Conservation (phyloP, 192 early-diverging fungal species). For the Chytriomyces sp. region DNA sequence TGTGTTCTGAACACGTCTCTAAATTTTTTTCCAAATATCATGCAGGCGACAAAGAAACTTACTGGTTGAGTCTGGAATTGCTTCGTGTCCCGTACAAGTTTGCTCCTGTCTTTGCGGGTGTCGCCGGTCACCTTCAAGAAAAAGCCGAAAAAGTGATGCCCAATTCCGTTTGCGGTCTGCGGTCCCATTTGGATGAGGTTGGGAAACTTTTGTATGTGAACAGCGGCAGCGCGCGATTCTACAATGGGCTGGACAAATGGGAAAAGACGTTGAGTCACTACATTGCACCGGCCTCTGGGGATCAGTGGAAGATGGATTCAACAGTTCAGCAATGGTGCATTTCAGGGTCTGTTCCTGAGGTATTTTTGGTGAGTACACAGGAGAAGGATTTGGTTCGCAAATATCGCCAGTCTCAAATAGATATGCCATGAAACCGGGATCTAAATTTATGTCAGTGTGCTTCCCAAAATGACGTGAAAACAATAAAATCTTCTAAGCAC, state of each 20-base stretch:
- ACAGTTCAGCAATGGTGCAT: conserved; percentile 22
- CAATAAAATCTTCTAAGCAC: too few relatives aligned
- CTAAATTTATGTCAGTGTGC: too few relatives aligned
- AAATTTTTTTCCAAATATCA: neutral
- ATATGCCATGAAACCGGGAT: too few relatives aligned
- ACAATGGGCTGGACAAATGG: conserved; percentile 25
- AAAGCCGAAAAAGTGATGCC: conserved; percentile 7
- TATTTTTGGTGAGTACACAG: neutral
- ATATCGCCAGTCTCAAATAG: conserved; percentile 12
- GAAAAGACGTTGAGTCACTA: conserved; percentile 25
- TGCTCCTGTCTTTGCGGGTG: conserved; percentile 55
- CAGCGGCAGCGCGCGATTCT: conserved; percentile 15
- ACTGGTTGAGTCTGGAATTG: conserved; percentile 68
- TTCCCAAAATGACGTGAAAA: too few relatives aligned
- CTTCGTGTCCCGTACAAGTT: conserved; percentile 63
- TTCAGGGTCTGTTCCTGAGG: neutral
- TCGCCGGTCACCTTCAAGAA: conserved; percentile 49
- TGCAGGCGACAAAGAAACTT: conserved; percentile 60
- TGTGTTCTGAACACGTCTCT: neutral
- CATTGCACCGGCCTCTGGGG: conserved; percentile 11
- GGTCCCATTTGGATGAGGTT: conserved; percentile 17
- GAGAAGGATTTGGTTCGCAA: conserved; percentile 2
- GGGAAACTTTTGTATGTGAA: conserved; percentile 21
- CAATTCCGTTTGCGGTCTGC: conserved; percentile 17
- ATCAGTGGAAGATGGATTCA: conserved; percentile 14